These are phyloP conservation scores for Fusarium pseudonygamai DNA, from an alignment of 2,329 filamentous ascomycete species.

Conservation along the genomic window DNA sequence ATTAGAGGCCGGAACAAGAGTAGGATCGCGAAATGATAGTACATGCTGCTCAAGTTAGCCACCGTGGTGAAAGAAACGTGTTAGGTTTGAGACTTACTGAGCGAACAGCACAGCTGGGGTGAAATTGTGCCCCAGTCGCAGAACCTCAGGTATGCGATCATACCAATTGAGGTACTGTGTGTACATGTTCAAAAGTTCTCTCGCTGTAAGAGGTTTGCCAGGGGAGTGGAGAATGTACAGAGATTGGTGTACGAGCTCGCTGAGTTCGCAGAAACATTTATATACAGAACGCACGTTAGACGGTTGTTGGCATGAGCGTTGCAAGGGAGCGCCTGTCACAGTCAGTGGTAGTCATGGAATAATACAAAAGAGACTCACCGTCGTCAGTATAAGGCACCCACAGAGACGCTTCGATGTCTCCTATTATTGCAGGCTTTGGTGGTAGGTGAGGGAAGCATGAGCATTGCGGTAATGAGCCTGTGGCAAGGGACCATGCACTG, in stretches of 20 bases:
- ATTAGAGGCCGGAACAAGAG: slow-evolving; percentile 80
- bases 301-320: slow-evolving; percentile 67
- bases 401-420: slow-evolving; percentile 66
- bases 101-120: slow-evolving; percentile 78
- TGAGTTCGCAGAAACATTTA: slow-evolving; percentile 76
- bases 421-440: slow-evolving; percentile 68
- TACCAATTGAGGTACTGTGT: slow-evolving; percentile 78
- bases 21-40: slow-evolving; percentile 75
- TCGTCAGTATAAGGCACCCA: slow-evolving; percentile 69
- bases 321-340: slow-evolving; percentile 59
- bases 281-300: slow-evolving; percentile 75
- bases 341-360: not conserved
- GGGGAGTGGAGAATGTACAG: slow-evolving; percentile 79
- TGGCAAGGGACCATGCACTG: slow-evolving; percentile 73
- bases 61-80: no score
- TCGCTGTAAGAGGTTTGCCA: slow-evolving; percentile 69
- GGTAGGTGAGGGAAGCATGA: slow-evolving; percentile 66
- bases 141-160: slow-evolving; percentile 69
- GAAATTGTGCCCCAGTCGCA: slow-evolving; percentile 73
- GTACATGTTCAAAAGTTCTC: slow-evolving; percentile 71
- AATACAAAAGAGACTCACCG: slow-evolving; percentile 52
- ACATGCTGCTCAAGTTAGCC: slow-evolving; percentile 61
- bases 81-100: slow-evolving; percentile 64
- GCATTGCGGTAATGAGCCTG: slow-evolving; percentile 68
- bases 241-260: slow-evolving; percentile 77